phyloP scores from a whole-genome alignment of 768 basidiomycete species.

The Trametes cinnabarina region DNA sequence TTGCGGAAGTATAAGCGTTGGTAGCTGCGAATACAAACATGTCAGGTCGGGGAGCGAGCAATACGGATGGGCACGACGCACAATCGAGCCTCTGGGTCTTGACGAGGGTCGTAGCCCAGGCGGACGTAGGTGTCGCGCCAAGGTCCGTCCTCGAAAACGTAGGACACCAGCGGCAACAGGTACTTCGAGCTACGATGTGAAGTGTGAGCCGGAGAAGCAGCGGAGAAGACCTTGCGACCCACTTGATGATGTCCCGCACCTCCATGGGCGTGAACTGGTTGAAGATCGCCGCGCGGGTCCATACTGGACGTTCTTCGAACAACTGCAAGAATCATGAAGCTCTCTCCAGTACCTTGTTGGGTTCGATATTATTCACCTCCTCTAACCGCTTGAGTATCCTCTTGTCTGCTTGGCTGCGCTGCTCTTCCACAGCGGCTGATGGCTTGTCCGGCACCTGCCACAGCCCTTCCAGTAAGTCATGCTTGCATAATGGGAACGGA shows the following conservation, averaged over 20 bases:
- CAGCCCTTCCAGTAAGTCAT: not conserved
- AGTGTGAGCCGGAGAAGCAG: not conserved
- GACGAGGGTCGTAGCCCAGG: slow-evolving; percentile 88
- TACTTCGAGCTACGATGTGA: slow-evolving; percentile 63
- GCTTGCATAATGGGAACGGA: not conserved
- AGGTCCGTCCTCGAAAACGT: slow-evolving; percentile 91
- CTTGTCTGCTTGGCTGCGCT: slow-evolving; percentile 52
- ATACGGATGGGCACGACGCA: slow-evolving; percentile 39
- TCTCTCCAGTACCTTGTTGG: no score
- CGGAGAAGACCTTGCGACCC: slow-evolving; percentile 19
- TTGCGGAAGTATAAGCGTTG: slow-evolving; percentile 92
- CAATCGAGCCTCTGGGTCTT: slow-evolving; percentile 71
- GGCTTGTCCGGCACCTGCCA: slow-evolving; percentile 64
- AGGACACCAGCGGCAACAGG: slow-evolving; percentile 76
- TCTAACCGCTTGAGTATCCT: slow-evolving; percentile 53
- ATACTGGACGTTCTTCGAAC: slow-evolving; percentile 76
- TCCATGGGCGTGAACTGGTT: slow-evolving; percentile 75
- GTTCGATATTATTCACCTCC: slow-evolving; percentile 53
- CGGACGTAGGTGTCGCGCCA: slow-evolving; percentile 88
- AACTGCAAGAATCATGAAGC: slow-evolving; percentile 45
- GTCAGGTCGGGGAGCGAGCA: not conserved
- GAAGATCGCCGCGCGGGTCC: slow-evolving; percentile 84
- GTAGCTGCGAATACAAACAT: slow-evolving; percentile 53
- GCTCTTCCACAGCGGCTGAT: slow-evolving; percentile 59
- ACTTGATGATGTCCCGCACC: slow-evolving; percentile 76